Base-by-base conservation (phyloP, 108 stramenopile species). In the Nitzschia inconspicua region DNA sequence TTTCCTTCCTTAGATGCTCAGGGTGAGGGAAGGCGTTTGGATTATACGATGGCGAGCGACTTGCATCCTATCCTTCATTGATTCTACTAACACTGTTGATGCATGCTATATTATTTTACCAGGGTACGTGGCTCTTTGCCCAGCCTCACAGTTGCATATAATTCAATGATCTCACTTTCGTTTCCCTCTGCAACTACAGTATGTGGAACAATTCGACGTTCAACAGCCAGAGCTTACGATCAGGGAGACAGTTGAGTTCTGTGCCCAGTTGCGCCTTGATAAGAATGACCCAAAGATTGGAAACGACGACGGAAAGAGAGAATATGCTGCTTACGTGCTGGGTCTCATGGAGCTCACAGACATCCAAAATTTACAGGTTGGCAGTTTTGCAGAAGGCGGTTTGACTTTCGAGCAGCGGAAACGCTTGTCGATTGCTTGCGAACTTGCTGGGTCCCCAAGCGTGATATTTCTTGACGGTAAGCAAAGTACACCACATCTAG, bases 161-260 rank as follows among this genome's bases (percentile, higher is more conserved):
- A n/a, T n/a, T n/a, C n/a, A n/a, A n/a, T n/a, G n/a, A n/a, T n/a
- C n/a, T n/a, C n/a, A n/a, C n/a, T n/a, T n/a, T n/a, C n/a, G n/a
- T n/a, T n/a, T n/a, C n/a, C n/a, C n/a, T n/a, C n/a, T n/a, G n/a
- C n/a, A n/a, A n/a, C n/a, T n/a, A n/a, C n/a, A n/a, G n/a, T n/a
- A n/a, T n/a, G n/a, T n/a, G n/a, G n/a, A n/a, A 66, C 96, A 96
- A 64, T 79, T 85, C 49, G 96, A 95, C 58, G 72, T 87, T 8
- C 91, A 95, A 70, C 49, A 75, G 44, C 83, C 91, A 9, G 74
- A 78, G 23, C 55, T 83, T 41, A 96, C 92, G 4, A 88, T 94
- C 18, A 41, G 55, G 26, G 93, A 96, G 68, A 80, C 85, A 22
- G 69, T 96, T 8, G 44, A 70, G 6, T 96, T 94, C 68, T 85